These are phyloP conservation scores for Globisporangium takayamanum DNA, from an alignment of 352 stramenopile species.

Conservation along the genomic window DNA sequence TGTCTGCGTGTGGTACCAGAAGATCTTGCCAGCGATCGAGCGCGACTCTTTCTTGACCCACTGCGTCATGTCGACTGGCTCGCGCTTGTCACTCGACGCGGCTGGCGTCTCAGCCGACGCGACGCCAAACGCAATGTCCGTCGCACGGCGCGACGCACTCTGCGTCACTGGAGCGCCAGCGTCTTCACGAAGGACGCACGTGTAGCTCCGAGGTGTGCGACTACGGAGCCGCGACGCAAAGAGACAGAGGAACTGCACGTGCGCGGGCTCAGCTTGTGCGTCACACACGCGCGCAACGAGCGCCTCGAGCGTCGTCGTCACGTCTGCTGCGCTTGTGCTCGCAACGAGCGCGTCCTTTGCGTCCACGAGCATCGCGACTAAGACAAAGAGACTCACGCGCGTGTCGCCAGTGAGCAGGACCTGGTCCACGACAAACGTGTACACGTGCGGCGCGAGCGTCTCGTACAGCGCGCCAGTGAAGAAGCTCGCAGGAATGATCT, in stretches of 20 bases:
- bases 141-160: constrained; percentile 48
- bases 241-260: constrained; percentile 56
- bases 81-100: constrained; percentile 12
- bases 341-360: constrained; percentile 30
- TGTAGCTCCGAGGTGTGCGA: constrained; percentile 63
- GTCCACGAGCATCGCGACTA: constrained; percentile 52
- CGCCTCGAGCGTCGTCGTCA: constrained; percentile 33
- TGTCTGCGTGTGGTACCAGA: constrained; percentile 73
- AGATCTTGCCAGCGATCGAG: constrained; percentile 67
- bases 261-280: constrained; percentile 28
- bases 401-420: constrained; percentile 66
- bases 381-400: constrained; percentile 64
- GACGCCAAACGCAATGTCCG: constrained; percentile 51
- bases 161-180: constrained; percentile 16
- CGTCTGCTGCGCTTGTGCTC: constrained; percentile 25
- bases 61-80: constrained; percentile 69
- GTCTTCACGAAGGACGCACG: constrained; percentile 40
- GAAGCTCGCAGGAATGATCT: constrained; percentile 46
- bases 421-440: constrained; percentile 76
- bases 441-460: constrained; percentile 42
- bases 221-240: constrained; percentile 48
- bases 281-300: constrained; percentile 18
- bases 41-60: constrained; percentile 74
- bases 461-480: constrained; percentile 67
- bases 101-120: constrained; percentile 12